Evolutionary conservation across 73 alveolate genomes (phyloP), one percentile per base, ranked within the genome.

Genomic region (Paramecium biaurelia): DNA sequence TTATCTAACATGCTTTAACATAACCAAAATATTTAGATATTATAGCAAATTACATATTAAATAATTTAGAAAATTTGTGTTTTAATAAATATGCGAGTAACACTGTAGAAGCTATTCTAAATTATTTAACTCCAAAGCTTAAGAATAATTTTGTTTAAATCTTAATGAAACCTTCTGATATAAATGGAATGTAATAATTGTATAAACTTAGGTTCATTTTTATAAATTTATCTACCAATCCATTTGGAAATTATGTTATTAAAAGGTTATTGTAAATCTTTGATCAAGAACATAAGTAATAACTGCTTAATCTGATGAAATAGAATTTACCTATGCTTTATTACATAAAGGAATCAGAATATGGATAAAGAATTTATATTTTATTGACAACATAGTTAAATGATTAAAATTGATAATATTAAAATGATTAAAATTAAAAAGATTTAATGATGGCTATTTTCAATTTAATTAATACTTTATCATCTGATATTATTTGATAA

Each of bases 41-140:
- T n/a, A 74, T 74, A n/a, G 57, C 87, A 8, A 7, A 32, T 35
- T 74, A 37, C n/a, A 37, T 74, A 2, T 74, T 37, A n/a, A 10
- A 74, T 34, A 8, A 74, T 41, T 37, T 74, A 23, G 87, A 74
- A 74, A 10, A 5, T 14, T 41, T 74, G 15, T 74, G 87, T 20
- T 37, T 74, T 15, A 74, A 74, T 41, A 74, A 74, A 41, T 74
- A 74, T 74, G 87, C 87, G 35, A 74, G 87, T 74, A 74, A 74
- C 32, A 74, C 87, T 74, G 87, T 74, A 3, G 87, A 74, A 41
- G 38, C 30, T n/a, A 28, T 74, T 1, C 67, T 74, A 4, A 24
- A 74, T 4, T 37, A 37, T n/a, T 34, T 41, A 74, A 15, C 41
- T 11, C 56, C 87, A 37, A 28, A 34, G 20, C 32, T 37, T 15